Evolutionary conservation across 768 basidiomycete species (phyloP).

Genomic region (Phaeotremella skinneri): DNA sequence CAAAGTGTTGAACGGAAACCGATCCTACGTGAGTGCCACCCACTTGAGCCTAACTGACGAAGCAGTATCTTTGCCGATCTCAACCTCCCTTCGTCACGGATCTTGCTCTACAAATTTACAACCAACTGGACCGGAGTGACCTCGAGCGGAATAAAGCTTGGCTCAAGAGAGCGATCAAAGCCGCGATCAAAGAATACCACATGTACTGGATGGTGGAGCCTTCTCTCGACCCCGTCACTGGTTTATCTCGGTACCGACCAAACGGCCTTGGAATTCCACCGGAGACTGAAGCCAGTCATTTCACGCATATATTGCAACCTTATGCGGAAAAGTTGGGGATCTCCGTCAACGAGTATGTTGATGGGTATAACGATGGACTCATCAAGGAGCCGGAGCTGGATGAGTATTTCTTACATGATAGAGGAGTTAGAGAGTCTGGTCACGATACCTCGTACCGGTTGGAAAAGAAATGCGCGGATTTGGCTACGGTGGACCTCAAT

Average conservation of each 20-base stretch:
- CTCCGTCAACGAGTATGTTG: slow-evolving; percentile 91
- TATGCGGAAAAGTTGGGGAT: slow-evolving; percentile 88
- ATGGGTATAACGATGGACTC: slow-evolving; percentile 83
- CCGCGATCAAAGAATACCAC: slow-evolving; percentile 98
- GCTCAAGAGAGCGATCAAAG: slow-evolving; percentile 93
- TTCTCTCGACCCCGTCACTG: slow-evolving; percentile 89
- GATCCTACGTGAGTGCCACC: slow-evolving; percentile 59
- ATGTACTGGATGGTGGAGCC: slow-evolving; percentile 94
- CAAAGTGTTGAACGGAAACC: slow-evolving; percentile 85
- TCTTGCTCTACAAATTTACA: slow-evolving; percentile 96
- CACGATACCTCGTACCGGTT: slow-evolving; percentile 97
- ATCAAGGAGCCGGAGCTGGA: slow-evolving; percentile 84
- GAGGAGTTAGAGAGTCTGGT: slow-evolving; percentile 91
- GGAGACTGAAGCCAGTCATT: slow-evolving; percentile 97
- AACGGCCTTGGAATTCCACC: slow-evolving; percentile 94
- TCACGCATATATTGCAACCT: slow-evolving; percentile 94
- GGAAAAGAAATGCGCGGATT: slow-evolving; percentile 94
- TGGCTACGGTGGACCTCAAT: slow-evolving; percentile 94
- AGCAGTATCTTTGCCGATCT: slow-evolving; percentile 87
- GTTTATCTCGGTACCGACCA: slow-evolving; percentile 89
- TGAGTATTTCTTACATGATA: slow-evolving; percentile 96
- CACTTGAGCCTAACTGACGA: slow-evolving; percentile 12
- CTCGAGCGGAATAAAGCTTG: slow-evolving; percentile 76
- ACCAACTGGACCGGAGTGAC: slow-evolving; percentile 85
- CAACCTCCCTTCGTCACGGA: slow-evolving; percentile 99